Conservation (phyloP, 768 basidiomycete species). For the Tubosaeta sp. region DNA sequence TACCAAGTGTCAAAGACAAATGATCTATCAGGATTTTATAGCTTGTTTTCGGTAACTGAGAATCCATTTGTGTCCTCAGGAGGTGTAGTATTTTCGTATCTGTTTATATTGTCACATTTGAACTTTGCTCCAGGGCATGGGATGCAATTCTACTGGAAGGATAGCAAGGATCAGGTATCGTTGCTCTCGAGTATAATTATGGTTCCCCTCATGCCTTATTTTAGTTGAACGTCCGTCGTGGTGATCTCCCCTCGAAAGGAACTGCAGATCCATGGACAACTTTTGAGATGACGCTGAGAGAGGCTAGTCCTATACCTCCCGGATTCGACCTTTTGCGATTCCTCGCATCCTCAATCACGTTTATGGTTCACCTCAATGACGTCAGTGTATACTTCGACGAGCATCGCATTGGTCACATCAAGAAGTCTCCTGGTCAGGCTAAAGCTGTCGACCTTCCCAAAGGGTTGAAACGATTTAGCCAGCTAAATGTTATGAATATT, state of each 20-base stretch:
- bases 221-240: conserved; percentile 80
- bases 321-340: conserved; percentile 89
- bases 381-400: conserved; percentile 83
- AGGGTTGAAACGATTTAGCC: conserved; percentile 53
- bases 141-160: conserved; percentile 98
- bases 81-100: conserved; percentile 36
- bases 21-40: conserved; percentile 57
- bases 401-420: conserved; percentile 60
- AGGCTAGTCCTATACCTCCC: conserved; percentile 72
- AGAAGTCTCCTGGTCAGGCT: conserved; percentile 55
- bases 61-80: conserved; percentile 81
- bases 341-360: conserved; percentile 86
- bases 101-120: not conserved
- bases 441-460: conserved; percentile 49
- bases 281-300: conserved; percentile 85
- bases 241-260: conserved; percentile 46
- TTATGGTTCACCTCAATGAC: conserved; percentile 76
- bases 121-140: conserved; percentile 54
- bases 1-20: not conserved
- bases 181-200: not conserved
- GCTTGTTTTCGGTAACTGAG: conserved; percentile 78
- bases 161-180: conserved; percentile 77
- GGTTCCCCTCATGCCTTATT: conserved; percentile 1
- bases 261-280: conserved; percentile 64
- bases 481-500: conserved; percentile 63